Conservation (phyloP, 2,329 filamentous ascomycete species). For the Aspergillus sp. region DNA sequence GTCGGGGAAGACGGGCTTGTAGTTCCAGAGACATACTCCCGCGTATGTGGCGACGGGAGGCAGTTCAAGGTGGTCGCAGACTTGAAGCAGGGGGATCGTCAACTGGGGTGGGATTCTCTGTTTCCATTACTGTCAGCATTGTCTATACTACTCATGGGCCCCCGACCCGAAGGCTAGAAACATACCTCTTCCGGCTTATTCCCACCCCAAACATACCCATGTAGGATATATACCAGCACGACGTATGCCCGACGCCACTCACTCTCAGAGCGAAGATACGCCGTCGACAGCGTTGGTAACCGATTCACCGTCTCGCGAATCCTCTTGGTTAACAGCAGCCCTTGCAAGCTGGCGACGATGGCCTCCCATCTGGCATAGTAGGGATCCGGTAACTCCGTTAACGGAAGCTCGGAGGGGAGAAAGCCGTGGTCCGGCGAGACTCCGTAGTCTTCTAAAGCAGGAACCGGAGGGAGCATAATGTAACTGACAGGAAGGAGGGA, state of each 20-base stretch:
- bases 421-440: conserved; percentile 63
- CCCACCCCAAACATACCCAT: conserved; percentile 86
- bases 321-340: conserved; percentile 74
- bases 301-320: conserved; percentile 70
- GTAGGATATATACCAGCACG: conserved; percentile 68
- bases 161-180: neutral
- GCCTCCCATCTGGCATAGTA: conserved; percentile 97
- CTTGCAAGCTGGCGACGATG: conserved; percentile 75
- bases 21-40: conserved; percentile 90
- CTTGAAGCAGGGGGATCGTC: conserved; percentile 69
- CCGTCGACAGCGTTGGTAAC: conserved; percentile 75
- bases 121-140: neutral
- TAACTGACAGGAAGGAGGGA: neutral
- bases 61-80: conserved; percentile 72
- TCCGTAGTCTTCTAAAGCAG: conserved; percentile 64
- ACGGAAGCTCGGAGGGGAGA: conserved; percentile 69
- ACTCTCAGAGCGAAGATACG: conserved; percentile 68
- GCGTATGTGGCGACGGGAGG: conserved; percentile 93
- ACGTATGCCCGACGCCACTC: conserved; percentile 89
- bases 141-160: too few relatives aligned
- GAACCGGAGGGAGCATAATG: conserved; percentile 40
- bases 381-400: conserved; percentile 71
- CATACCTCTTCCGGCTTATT: conserved; percentile 62
- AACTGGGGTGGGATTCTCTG: conserved; percentile 67
- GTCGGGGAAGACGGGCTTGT: conserved; percentile 77